Evolutionary conservation across 2,329 filamentous ascomycete species (phyloP).

Genomic region (Thielaviopsis euricoi): DNA sequence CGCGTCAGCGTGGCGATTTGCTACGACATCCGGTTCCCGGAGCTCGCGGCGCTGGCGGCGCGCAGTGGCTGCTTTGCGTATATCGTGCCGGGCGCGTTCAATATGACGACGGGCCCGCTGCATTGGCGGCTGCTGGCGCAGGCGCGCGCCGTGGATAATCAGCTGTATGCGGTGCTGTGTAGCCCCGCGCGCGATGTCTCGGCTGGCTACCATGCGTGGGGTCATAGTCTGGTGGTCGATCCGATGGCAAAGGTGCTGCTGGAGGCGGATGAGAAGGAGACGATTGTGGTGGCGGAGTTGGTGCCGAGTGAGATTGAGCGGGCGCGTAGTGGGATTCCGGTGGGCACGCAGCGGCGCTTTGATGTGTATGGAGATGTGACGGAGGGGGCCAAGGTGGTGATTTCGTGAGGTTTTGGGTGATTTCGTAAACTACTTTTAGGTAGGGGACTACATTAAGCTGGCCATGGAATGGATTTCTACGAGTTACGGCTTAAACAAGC

Average conservation of each 20-base stretch:
- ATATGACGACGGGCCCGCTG: slow-evolving; percentile 76
- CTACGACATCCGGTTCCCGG: slow-evolving; percentile 95
- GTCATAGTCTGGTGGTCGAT: slow-evolving; percentile 77
- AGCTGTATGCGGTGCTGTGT: slow-evolving; percentile 85
- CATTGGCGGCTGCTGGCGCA: slow-evolving; percentile 80
- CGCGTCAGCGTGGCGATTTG: slow-evolving; percentile 81
- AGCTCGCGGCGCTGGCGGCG: slow-evolving; percentile 77
- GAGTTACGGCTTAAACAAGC: no score
- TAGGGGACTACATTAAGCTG: background rate
- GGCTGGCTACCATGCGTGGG: slow-evolving; percentile 76
- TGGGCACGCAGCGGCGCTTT: slow-evolving; percentile 72
- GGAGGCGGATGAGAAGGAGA: slow-evolving; percentile 64
- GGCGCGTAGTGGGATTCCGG: slow-evolving; percentile 66
- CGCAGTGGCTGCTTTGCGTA: slow-evolving; percentile 74
- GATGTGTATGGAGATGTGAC: slow-evolving; percentile 84
- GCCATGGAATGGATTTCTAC: no score
- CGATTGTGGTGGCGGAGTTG: slow-evolving; percentile 58
- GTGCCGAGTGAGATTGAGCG: slow-evolving; percentile 52
- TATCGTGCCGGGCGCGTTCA: slow-evolving; percentile 94
- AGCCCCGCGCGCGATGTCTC: slow-evolving; percentile 68
- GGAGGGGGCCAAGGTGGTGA: slow-evolving; percentile 7
- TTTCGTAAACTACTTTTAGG: no score
- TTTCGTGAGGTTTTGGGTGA: background rate
- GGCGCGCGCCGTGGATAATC: slow-evolving; percentile 80
- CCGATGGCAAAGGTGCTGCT: slow-evolving; percentile 70